These are phyloP conservation scores for Epichloe uncinata DNA, from an alignment of 2,329 filamentous ascomycete species.

Conservation along the genomic window DNA sequence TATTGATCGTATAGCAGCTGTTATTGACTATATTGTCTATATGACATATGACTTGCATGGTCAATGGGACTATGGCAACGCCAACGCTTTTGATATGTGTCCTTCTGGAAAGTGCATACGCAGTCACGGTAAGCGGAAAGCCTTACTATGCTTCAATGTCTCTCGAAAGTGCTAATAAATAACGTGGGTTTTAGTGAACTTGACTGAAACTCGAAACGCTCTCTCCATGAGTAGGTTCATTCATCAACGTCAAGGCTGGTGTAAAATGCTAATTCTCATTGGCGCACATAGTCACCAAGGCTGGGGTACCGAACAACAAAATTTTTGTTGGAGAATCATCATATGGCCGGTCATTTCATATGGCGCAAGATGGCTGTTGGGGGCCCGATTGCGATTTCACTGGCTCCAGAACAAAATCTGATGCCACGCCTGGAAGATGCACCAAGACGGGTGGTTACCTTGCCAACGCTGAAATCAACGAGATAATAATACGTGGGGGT, in stretches of 20 bases:
- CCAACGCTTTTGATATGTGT: slow-evolving; percentile 1
- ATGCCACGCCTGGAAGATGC: slow-evolving; percentile 11
- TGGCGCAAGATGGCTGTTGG: slow-evolving; percentile 12
- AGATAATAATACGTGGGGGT: not conserved
- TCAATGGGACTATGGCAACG: slow-evolving; percentile 14
- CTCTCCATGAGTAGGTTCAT: slow-evolving; percentile 11
- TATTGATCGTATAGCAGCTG: slow-evolving; percentile 12
- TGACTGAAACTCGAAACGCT: slow-evolving; percentile 15
- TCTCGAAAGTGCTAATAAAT: too few species aligned
- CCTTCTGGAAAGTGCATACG: not conserved
- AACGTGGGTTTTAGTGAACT: slow-evolving; percentile 1
- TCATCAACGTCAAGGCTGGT: too few species aligned
- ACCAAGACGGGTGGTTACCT: slow-evolving; percentile 16
- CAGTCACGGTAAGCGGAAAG: not conserved
- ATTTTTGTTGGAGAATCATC: slow-evolving; percentile 14
- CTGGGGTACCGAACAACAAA: slow-evolving; percentile 14
- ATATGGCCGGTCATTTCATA: slow-evolving; percentile 18
- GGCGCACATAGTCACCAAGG: slow-evolving; percentile 10
- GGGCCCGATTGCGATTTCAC: slow-evolving; percentile 11
- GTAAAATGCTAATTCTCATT: too few species aligned
- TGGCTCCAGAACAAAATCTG: slow-evolving; percentile 8
- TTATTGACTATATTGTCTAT: slow-evolving; percentile 22
- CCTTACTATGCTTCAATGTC: too few species aligned
- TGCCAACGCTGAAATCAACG: slow-evolving; percentile 13
- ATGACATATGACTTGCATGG: slow-evolving; percentile 21